Evolutionary conservation across 78 protist genomes (phyloP), one percentile per base, ranked within the genome.

Genomic region (Dictyostelium firmibasis): DNA sequence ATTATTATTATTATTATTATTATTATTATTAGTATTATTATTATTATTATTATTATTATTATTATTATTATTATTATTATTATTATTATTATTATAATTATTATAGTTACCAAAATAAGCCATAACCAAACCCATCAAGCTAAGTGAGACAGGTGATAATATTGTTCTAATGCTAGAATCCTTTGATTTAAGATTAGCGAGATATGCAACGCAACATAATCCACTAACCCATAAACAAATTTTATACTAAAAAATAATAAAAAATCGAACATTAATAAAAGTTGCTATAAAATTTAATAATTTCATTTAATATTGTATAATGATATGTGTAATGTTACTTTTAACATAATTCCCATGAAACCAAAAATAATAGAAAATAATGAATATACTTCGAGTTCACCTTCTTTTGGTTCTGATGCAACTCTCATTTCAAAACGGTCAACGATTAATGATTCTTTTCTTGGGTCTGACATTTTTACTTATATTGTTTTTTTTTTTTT

Each of bases 81-180:
- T 44, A 44, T 44, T 44, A 44, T 44, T 44, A 44, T 44, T 44
- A 44, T 44, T 44, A 44, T 44, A 8, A 44, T 44, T 44, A 44
- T 44, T 3, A 50, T 50, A 50, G 1, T 50, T 50, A 50, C 77
- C 67, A 53, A 86, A 53, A 60, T 86, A 86, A 14, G 84, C 84
- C 92, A 86, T 86, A 16, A 72, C 69, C 9, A 86, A 36, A n/a
- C 92, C 92, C 70, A 86, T 44, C 18, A 86, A 11, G 53, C 84
- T 57, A 5, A 86, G n/a, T 31, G 57, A 31, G 0, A 76, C 84
- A 2, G 92, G n/a, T 86, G 92, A 86, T 16, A 79, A 10, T 25
- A 86, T 76, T 33, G 53, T 67, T 86, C 84, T 86, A 29, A 36
- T 4, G 5, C 84, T 44, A 23, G 47, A 10, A 53, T 86, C 92